Evolutionary conservation across 2,329 filamentous ascomycete species (phyloP), one percentile per base, ranked within the genome.

Genomic region (Fusarium pilosicola): DNA sequence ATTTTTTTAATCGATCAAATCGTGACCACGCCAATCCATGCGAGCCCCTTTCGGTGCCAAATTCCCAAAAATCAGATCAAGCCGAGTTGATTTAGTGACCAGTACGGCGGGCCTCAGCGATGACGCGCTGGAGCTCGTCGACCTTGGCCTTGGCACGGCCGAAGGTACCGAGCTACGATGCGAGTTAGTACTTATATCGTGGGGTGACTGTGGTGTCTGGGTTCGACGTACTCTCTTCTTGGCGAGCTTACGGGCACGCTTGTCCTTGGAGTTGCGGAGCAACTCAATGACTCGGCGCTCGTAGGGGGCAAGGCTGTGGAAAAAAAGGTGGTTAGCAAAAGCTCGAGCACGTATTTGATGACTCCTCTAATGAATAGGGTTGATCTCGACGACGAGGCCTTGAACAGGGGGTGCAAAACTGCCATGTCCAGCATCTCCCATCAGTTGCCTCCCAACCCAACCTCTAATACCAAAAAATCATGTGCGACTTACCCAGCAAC

Each of bases 91-190:
- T 84, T 90, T 90, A 90, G 86, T 90, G 88, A 79, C 81, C 86
- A 76, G 85, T 83, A 81, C 88, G 86, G 87, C 96, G 95, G 84
- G 95, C 92, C 90, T 98, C 96, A 83, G 96, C 94, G 85, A 99
- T 99, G 87, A 99, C 94, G 83, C 94, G 92, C 88, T 95, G 94
- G 88, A 99, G 94, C 89, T 98, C 96, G 85, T 99, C 96, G 80
- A 99, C 96, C 96, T 99, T 99, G 86, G 91, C 92, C 96, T 99
- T 99, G 84, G 96, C 96, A 86, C 96, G 96, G 84, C 94, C 94
- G 87, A 98, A 98, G 81, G 96, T 98, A 85, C 96, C 96, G 89
- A 99, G 95, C 93, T 96, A 77, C 76, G 67, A 64, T 36, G 65
- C 7, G 32, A 65, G 76, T 81, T 71, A 81, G 80, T 71, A 61